phyloP scores from a whole-genome alignment of 2,329 filamentous ascomycete species.

The Colletotrichum higginsianum region DNA sequence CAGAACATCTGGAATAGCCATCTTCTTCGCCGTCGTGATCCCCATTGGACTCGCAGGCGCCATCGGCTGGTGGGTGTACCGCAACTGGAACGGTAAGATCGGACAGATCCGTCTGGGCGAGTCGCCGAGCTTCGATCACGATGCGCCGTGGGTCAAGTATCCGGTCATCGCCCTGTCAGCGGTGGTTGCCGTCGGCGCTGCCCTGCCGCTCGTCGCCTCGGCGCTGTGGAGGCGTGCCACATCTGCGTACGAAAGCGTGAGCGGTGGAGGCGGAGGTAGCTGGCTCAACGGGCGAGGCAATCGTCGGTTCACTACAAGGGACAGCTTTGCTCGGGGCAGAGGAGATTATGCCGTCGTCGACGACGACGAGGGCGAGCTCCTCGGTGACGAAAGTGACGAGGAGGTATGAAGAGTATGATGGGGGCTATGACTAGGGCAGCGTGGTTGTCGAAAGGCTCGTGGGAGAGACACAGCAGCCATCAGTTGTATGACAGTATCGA shows the following conservation, averaged over 20 bases:
- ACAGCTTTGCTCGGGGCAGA: constrained; percentile 88
- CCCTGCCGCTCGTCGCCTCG: constrained; percentile 79
- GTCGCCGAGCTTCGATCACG: constrained; percentile 71
- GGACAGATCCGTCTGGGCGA: constrained; percentile 94
- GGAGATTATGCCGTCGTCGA: constrained; percentile 93
- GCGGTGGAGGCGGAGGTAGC: constrained; percentile 65
- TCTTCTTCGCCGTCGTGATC: constrained; percentile 89
- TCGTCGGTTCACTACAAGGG: constrained; percentile 86
- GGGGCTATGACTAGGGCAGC: neutral
- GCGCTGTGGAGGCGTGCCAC: constrained; percentile 79
- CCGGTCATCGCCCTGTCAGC: constrained; percentile 83
- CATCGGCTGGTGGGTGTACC: constrained; percentile 88
- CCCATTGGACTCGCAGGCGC: constrained; percentile 80
- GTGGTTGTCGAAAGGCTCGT: neutral
- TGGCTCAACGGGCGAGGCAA: constrained; percentile 69
- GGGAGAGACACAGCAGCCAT: constrained; percentile 6
- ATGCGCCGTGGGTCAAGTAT: constrained; percentile 84
- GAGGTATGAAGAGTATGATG: constrained; percentile 68
- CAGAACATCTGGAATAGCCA: constrained; percentile 77
- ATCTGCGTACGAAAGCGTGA: constrained; percentile 66
- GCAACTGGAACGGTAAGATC: constrained; percentile 90
- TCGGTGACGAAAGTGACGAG: constrained; percentile 95
- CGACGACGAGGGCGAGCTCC: constrained; percentile 92
- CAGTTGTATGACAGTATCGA: constrained; percentile 18
- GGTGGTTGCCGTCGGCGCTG: constrained; percentile 70